Percentiles rank a stretch among this genome's conserved stretches.
These are phyloP conservation scores for Emergomyces africanus DNA, from an alignment of 2,329 filamentous ascomycete genomes.

Conservation along the genomic window DNA sequence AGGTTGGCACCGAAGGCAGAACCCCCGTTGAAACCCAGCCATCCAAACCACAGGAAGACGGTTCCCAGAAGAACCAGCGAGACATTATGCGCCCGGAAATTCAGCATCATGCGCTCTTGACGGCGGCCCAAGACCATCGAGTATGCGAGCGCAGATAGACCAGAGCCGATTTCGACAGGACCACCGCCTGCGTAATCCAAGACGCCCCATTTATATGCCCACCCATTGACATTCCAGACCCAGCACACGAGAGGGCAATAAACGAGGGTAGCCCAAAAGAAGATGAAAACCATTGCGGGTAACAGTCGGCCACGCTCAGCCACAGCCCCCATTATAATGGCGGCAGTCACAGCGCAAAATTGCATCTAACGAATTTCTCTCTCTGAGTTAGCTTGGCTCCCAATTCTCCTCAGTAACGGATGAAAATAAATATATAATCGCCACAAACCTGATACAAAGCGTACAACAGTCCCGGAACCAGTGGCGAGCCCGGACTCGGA, in stretches of 20 bases:
- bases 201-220: slow-evolving; percentile 81
- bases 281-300: slow-evolving; percentile 88
- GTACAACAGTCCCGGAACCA: slow-evolving; percentile 82
- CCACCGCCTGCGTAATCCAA: slow-evolving; percentile 94
- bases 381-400: background rate
- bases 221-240: slow-evolving; percentile 92
- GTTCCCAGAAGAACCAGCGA: slow-evolving; percentile 94
- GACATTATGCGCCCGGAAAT: slow-evolving; percentile 98
- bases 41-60: slow-evolving; percentile 94
- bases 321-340: slow-evolving; percentile 81
- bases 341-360: slow-evolving; percentile 88
- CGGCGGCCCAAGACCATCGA: slow-evolving; percentile 90
- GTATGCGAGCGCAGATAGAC: slow-evolving; percentile 86
- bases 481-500: slow-evolving; percentile 77
- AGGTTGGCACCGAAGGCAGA: slow-evolving; percentile 90
- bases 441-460: slow-evolving; percentile 73
- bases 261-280: slow-evolving; percentile 92
- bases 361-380: slow-evolving; percentile 59
- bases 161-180: slow-evolving; percentile 93
- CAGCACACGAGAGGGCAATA: slow-evolving; percentile 96
- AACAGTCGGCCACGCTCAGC: slow-evolving; percentile 89
- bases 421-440: background rate
- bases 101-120: slow-evolving; percentile 99
- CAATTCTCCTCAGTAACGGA: background rate
- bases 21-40: slow-evolving; percentile 97